Evolutionary conservation across 169 alveolate species (phyloP).

Genomic region (Plasmodium vivax): DNA sequence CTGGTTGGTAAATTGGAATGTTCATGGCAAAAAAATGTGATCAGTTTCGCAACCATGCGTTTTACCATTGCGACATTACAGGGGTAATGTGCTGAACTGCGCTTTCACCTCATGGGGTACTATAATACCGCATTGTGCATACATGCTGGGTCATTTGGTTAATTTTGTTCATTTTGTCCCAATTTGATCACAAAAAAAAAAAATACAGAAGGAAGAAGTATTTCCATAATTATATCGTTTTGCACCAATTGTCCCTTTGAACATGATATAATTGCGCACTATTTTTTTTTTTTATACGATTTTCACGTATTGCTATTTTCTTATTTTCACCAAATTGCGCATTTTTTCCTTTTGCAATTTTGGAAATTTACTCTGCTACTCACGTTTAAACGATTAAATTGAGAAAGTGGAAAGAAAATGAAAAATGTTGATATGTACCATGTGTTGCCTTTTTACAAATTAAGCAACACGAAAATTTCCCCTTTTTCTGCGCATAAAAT

Average conservation of each 20-base stretch:
- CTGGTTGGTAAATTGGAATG: background rate
- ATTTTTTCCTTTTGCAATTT: slow-evolving; percentile 1
- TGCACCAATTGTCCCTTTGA: slow-evolving; percentile 59
- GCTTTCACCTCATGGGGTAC: background rate
- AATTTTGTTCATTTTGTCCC: background rate
- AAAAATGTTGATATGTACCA: background rate
- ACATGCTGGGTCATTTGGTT: background rate
- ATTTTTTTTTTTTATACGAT: background rate
- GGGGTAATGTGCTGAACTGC: background rate
- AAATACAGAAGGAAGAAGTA: background rate
- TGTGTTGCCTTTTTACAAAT: background rate
- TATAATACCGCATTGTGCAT: background rate
- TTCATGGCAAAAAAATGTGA: slow-evolving; percentile 1
- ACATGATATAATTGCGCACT: background rate
- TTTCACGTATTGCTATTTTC: slow-evolving; percentile 1
- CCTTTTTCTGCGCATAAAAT: background rate
- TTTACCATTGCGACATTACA: background rate
- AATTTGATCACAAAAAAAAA: slow-evolving; percentile 8
- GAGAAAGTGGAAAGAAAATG: slow-evolving; percentile 1
- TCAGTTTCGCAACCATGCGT: background rate
- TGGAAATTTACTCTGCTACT: background rate
- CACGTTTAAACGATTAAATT: slow-evolving; percentile 2
- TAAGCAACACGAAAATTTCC: background rate
- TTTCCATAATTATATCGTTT: background rate
- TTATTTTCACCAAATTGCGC: slow-evolving; percentile 9